Percentiles rank a stretch among this genome's conserved stretches.
Conservation (phyloP, 2,329 filamentous ascomycete species). For the Curvularia sp. region DNA sequence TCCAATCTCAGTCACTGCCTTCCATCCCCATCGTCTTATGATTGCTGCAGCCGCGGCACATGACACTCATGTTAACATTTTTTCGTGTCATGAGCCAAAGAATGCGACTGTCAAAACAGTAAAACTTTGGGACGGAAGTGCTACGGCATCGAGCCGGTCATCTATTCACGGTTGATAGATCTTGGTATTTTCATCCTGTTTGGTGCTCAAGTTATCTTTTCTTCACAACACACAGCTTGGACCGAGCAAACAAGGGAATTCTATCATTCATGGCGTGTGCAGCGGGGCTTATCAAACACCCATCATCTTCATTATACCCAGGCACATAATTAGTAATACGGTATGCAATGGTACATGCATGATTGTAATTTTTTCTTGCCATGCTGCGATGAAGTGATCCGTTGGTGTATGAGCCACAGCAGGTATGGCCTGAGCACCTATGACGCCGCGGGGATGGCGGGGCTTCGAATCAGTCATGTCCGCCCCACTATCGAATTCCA, state of each 20-base stretch:
- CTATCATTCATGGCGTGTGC: slow-evolving; percentile 8
- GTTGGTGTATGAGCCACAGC: not conserved
- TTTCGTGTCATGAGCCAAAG: slow-evolving; percentile 57
- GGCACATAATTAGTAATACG: slow-evolving; percentile 10
- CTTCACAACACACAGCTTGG: not conserved
- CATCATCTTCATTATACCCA: slow-evolving; percentile 18
- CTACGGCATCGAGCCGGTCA: slow-evolving; percentile 26
- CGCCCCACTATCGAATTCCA: slow-evolving; percentile 25
- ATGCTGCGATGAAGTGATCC: not conserved
- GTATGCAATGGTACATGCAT: not conserved
- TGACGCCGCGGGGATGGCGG: slow-evolving; percentile 28
- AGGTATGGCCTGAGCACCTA: slow-evolving; percentile 10
- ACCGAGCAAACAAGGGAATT: not conserved
- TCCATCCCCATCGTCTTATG: slow-evolving; percentile 93
- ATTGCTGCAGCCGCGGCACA: slow-evolving; percentile 85
- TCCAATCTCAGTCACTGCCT: slow-evolving; percentile 87
- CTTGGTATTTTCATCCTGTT: not conserved
- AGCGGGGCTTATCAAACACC: slow-evolving; percentile 5
- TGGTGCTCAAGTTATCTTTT: not conserved
- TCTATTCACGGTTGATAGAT: slow-evolving; percentile 24
- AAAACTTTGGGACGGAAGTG: slow-evolving; percentile 44
- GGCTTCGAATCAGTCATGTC: slow-evolving; percentile 25
- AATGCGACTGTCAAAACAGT: slow-evolving; percentile 37
- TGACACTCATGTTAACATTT: slow-evolving; percentile 90
- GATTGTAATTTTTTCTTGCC: not conserved